Evolutionary conservation across 2,329 filamentous ascomycete species (phyloP).

Genomic region (Fusarium redolens): DNA sequence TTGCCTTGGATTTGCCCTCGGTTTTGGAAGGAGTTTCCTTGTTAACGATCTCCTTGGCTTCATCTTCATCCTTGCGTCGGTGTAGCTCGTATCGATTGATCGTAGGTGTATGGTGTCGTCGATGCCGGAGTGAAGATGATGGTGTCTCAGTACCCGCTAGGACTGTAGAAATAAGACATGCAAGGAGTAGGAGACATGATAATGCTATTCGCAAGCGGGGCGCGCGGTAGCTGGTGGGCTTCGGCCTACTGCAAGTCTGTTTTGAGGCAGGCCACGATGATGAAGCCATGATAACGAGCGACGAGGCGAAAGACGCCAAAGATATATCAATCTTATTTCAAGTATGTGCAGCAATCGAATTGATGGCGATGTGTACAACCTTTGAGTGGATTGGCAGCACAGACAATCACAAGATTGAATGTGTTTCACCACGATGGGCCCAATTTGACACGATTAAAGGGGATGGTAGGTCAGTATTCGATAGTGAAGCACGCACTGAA

Average conservation of each 20-base stretch:
- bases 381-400: slow-evolving; percentile 20
- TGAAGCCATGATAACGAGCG: slow-evolving; percentile 36
- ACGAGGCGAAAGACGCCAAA: slow-evolving; percentile 28
- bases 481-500: slow-evolving; percentile 19
- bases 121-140: slow-evolving; percentile 24
- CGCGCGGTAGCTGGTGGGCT: slow-evolving; percentile 1
- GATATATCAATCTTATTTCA: neutral
- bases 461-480: slow-evolving; percentile 17
- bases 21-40: slow-evolving; percentile 30
- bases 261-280: slow-evolving; percentile 13
- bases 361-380: slow-evolving; percentile 7
- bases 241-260: neutral
- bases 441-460: slow-evolving; percentile 14
- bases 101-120: slow-evolving; percentile 15
- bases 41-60: slow-evolving; percentile 24
- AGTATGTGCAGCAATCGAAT: neutral
- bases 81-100: slow-evolving; percentile 20
- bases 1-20: slow-evolving; percentile 28
- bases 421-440: slow-evolving; percentile 45
- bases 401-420: slow-evolving; percentile 34
- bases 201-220: slow-evolving; percentile 29
- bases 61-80: slow-evolving; percentile 32
- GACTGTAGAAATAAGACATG: slow-evolving; percentile 39
- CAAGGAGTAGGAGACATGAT: slow-evolving; percentile 33
- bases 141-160: slow-evolving; percentile 34